Percentiles rank a stretch among this genome's conserved stretches.
Conservation (phyloP, 441 rosid genomes). For the Arabidopsis lyrata region DNA sequence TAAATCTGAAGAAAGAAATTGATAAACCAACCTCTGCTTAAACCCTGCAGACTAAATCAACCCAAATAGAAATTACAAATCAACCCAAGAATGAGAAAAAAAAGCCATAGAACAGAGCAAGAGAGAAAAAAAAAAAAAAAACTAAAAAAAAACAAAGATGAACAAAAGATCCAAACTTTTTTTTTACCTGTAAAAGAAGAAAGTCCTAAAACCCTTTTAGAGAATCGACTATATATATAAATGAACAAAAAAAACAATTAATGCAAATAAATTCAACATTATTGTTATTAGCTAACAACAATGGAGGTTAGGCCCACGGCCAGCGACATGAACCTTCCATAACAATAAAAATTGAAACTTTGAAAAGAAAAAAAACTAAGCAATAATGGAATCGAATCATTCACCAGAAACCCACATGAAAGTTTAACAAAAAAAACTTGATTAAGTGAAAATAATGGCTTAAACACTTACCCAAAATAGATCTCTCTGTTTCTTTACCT, state of each 20-base stretch:
- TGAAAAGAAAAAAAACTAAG: not conserved
- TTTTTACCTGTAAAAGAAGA: constrained; percentile 26
- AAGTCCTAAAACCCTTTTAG: constrained; percentile 33
- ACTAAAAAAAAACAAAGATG: constrained; percentile 15
- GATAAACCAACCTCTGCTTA: constrained; percentile 30
- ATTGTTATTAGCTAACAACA: constrained; percentile 43
- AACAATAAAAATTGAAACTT: not conserved
- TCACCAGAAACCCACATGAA: constrained; percentile 47
- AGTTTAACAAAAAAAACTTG: constrained; percentile 13
- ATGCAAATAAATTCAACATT: constrained; percentile 22
- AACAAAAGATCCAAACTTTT: constrained; percentile 4
- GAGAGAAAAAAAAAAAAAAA: not conserved
- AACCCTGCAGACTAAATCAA: constrained; percentile 41
- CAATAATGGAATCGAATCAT: constrained; percentile 44
- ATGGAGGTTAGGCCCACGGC: constrained; percentile 44
- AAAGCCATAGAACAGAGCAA: not conserved
- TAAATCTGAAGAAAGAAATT: constrained; percentile 36
- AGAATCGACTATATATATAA: constrained; percentile 9
- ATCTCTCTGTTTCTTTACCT: constrained; percentile 22
- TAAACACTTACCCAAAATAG: constrained; percentile 2
- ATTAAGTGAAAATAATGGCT: not conserved
- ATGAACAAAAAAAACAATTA: constrained; percentile 22
- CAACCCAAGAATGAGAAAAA: constrained; percentile 5
- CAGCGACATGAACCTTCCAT: constrained; percentile 42
- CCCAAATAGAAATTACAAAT: constrained; percentile 9